Conservation (phyloP, 345 rosid species). For the Gossypium bickii region DNA sequence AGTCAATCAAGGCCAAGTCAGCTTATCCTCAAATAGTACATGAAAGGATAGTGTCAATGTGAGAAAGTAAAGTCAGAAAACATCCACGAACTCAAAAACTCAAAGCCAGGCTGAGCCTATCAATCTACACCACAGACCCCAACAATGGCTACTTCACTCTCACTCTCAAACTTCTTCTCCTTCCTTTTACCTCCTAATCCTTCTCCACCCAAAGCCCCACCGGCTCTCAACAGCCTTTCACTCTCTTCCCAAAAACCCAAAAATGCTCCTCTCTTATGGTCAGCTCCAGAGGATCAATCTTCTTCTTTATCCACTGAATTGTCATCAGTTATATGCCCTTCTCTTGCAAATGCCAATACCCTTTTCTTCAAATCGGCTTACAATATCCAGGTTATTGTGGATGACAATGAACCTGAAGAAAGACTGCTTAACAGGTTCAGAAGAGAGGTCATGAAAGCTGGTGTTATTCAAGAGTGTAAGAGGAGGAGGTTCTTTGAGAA, state of each 20-base stretch:
- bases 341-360: constrained; percentile 62
- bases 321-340: constrained; percentile 63
- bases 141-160: constrained; percentile 57
- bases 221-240: constrained; percentile 23
- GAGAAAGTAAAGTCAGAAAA: not conserved
- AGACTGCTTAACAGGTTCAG: constrained; percentile 62
- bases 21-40: constrained; percentile 1
- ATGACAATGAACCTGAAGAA: constrained; percentile 56
- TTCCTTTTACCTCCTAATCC: constrained; percentile 52
- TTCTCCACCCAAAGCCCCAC: constrained; percentile 26
- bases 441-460: constrained; percentile 76
- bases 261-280: constrained; percentile 25
- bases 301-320: constrained; percentile 43
- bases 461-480: constrained; percentile 72
- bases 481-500: constrained; percentile 69
- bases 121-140: not conserved
- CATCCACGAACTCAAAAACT: constrained; percentile 21
- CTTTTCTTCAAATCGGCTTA: constrained; percentile 64
- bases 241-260: constrained; percentile 29
- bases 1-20: not conserved
- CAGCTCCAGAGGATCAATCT: constrained; percentile 25
- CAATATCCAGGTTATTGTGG: constrained; percentile 68
- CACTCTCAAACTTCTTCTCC: constrained; percentile 62
- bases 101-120: constrained; percentile 5
- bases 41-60: not conserved